Conservation (phyloP, 805 yeast species). For the Torulaspora maleeae region DNA sequence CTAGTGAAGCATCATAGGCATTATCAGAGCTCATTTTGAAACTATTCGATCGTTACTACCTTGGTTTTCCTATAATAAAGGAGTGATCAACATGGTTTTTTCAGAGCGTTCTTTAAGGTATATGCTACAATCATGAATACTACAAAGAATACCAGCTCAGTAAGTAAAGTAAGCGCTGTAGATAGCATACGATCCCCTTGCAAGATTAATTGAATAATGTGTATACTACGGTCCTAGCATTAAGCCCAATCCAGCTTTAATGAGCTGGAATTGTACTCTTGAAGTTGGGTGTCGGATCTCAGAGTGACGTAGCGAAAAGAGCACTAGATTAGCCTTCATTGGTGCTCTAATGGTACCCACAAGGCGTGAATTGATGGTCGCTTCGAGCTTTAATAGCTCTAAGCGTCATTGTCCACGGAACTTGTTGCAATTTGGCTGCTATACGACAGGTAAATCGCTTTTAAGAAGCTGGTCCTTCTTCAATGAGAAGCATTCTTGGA, state of each 20-base stretch:
- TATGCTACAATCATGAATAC: too few species aligned
- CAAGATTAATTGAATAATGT: too few species aligned
- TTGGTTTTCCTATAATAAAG: neutral
- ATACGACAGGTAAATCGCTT: slow-evolving; percentile 3
- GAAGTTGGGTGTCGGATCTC: too few species aligned
- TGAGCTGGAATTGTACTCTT: too few species aligned
- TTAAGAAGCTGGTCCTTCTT: neutral
- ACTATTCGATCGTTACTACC: neutral
- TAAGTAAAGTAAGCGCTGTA: too few species aligned
- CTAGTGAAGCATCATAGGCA: slow-evolving; percentile 68
- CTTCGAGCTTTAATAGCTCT: neutral
- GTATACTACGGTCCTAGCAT: too few species aligned
- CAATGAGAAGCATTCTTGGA: neutral
- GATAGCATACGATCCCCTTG: too few species aligned
- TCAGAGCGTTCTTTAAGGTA: too few species aligned
- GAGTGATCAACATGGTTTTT: neutral
- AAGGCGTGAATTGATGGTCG: neutral
- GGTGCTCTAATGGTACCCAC: neutral
- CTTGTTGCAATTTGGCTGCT: neutral
- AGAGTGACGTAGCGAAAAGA: too few species aligned
- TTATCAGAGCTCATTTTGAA: slow-evolving; percentile 16
- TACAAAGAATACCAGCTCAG: too few species aligned
- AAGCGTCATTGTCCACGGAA: slow-evolving; percentile 4
- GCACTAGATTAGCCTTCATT: too few species aligned
- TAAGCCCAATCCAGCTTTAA: too few species aligned